Evolutionary conservation across 192 early-diverging fungal genomes (phyloP), one percentile per base, ranked within the genome.

Genomic region (Backusella circina): DNA sequence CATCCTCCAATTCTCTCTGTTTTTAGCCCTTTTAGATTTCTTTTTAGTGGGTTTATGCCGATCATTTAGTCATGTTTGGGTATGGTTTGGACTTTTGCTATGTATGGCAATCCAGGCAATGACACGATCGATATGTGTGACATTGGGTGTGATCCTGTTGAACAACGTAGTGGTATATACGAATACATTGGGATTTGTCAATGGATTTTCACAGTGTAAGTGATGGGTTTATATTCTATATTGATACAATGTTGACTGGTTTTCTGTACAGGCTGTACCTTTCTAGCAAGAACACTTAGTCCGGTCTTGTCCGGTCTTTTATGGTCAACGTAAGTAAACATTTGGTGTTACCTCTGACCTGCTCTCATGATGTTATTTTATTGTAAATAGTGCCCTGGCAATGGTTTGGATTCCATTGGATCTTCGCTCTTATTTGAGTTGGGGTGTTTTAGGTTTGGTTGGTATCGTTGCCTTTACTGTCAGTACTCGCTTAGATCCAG

Each of bases 171-270:
- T 86, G 0, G 79, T 84, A 12, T 32, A 75, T 9, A 44, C 68
- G 13, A 41, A 83, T 47, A 70, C 80, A 35, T 71, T 89, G 7
- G 90, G 90, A 12, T 80, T 84, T 10, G 76, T 91, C 16, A 91
- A 91, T 71, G 90, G 86, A 2, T 82, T 89, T 35, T 82, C 81
- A 13, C 88, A 90, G 70, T 78, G 80, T 73, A 75, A 75, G 39
- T 31, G 21, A 7, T 15, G 15, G 9, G 23, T 23, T 23, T 26
- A 3, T 9, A 0, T 3, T 30, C 2, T 16, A n/a, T 65, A 15
- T 23, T 37, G 13, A 8, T 5, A n/a, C 26, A 23, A 21, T 65
- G 3, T 36, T 3, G 10, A 9, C 4, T 16, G 2, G 12, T 21
- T 67, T 30, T 65, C 6, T n/a, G 1, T 39, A 38, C 30, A 75